These are phyloP conservation scores for Boletus barrowsii DNA, from an alignment of 768 basidiomycete species.

Conservation along the genomic window DNA sequence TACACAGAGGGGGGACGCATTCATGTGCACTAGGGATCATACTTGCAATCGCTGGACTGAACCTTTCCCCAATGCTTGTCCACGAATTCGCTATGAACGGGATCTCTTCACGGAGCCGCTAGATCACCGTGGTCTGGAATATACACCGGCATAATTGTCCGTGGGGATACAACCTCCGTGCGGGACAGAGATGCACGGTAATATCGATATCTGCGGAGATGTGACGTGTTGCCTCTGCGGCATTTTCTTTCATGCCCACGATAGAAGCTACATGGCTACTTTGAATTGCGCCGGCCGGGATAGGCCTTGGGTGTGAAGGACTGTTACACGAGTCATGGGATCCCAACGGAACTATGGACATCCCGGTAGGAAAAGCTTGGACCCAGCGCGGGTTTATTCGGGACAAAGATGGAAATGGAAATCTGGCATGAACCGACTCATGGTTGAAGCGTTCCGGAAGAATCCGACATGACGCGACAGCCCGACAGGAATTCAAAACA, in stretches of 20 bases:
- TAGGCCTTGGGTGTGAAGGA: background rate
- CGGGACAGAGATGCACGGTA: background rate
- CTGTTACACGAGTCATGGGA: background rate
- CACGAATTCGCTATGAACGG: background rate
- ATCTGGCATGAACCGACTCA: too few species aligned
- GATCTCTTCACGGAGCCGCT: background rate
- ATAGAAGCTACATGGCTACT: too few species aligned
- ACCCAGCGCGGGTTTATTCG: constrained; percentile 7
- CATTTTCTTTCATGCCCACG: too few species aligned
- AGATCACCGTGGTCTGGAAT: too few species aligned
- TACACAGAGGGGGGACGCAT: too few species aligned
- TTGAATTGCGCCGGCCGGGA: too few species aligned
- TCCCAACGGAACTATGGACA: background rate
- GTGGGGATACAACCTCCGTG: background rate
- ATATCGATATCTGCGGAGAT: background rate
- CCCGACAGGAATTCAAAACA: too few species aligned
- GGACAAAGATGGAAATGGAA: background rate
- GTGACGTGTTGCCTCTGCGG: background rate
- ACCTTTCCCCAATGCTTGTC: background rate
- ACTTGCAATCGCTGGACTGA: too few species aligned
- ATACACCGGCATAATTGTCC: background rate
- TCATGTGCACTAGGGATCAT: too few species aligned
- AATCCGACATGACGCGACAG: background rate
- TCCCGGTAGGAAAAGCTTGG: background rate
- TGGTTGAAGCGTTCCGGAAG: background rate